Conservation (phyloP, 176 grass and related monocot genomes). For the Alloteropsis semialata region DNA sequence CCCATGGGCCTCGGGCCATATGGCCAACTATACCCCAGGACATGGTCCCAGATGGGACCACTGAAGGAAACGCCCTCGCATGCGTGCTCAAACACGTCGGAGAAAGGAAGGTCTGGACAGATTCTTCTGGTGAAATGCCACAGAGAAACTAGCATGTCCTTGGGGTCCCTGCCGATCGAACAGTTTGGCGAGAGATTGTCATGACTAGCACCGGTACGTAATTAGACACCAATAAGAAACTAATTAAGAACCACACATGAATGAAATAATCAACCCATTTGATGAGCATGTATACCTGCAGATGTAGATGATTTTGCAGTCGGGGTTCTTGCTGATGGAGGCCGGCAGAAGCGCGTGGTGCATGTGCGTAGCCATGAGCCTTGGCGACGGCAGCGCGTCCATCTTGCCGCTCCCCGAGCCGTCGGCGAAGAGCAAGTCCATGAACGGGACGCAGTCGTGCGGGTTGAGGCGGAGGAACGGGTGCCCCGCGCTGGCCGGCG, state of each 20-base stretch:
- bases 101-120: rapidly evolving
- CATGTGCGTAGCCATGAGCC: not conserved
- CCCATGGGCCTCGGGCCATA: too few species aligned
- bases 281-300: not conserved
- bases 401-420: not conserved
- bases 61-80: constrained; percentile 2
- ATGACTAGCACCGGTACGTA: too few species aligned
- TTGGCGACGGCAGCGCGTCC: not conserved
- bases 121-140: not conserved
- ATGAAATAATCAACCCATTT: too few species aligned
- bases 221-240: too few species aligned
- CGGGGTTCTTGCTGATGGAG: not conserved
- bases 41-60: constrained; percentile 30
- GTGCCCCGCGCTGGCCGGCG: not conserved
- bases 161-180: not conserved
- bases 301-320: not conserved
- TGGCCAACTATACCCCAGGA: too few species aligned
- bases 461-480: not conserved
- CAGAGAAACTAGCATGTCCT: constrained; percentile 24
- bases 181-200: too few species aligned
- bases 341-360: not conserved
- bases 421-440: not conserved
- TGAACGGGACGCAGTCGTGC: not conserved
- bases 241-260: too few species aligned
- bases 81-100: not conserved